A percentile compares a stretch with the other conserved stretches of the same genome.
Conservation (phyloP, 1,284 basidiomycete species). For the Moniliella sp. region DNA sequence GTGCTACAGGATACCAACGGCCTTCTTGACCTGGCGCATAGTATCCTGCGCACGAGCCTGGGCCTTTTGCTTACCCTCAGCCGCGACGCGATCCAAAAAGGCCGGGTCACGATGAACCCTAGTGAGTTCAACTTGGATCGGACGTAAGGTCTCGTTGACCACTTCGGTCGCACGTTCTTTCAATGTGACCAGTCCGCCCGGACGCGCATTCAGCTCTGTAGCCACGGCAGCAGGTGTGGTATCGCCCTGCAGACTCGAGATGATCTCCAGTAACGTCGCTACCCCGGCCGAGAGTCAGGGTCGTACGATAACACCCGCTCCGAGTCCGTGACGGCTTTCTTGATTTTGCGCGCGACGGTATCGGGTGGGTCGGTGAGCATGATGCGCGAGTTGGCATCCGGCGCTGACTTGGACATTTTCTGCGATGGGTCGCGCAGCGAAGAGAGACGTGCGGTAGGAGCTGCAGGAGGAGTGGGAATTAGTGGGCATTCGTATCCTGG, state of each 20-base stretch:
- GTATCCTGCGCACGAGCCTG: constrained; percentile 44
- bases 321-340: constrained; percentile 65
- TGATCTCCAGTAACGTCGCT: constrained; percentile 57
- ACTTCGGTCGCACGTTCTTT: constrained; percentile 56
- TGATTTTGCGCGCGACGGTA: constrained; percentile 51
- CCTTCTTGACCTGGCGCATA: constrained; percentile 47
- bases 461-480: constrained; percentile 37
- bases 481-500: too few species aligned
- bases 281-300: constrained; percentile 56
- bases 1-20: constrained; percentile 43
- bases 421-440: constrained; percentile 61
- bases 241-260: constrained; percentile 43
- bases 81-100: constrained; percentile 48
- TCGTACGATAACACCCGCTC: constrained; percentile 49
- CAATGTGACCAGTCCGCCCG: constrained; percentile 46
- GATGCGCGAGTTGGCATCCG: constrained; percentile 58
- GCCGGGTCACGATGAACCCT: constrained; percentile 44
- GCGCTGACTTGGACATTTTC: constrained; percentile 89
- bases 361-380: constrained; percentile 53
- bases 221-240: constrained; percentile 35
- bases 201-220: constrained; percentile 37
- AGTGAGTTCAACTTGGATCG: constrained; percentile 51
- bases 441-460: constrained; percentile 46
- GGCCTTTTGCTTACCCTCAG: constrained; percentile 48
- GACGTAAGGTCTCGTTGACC: constrained; percentile 48